These are phyloP conservation scores for Fusarium caatingaense DNA, from an alignment of 2,329 filamentous ascomycete species.

Conservation along the genomic window DNA sequence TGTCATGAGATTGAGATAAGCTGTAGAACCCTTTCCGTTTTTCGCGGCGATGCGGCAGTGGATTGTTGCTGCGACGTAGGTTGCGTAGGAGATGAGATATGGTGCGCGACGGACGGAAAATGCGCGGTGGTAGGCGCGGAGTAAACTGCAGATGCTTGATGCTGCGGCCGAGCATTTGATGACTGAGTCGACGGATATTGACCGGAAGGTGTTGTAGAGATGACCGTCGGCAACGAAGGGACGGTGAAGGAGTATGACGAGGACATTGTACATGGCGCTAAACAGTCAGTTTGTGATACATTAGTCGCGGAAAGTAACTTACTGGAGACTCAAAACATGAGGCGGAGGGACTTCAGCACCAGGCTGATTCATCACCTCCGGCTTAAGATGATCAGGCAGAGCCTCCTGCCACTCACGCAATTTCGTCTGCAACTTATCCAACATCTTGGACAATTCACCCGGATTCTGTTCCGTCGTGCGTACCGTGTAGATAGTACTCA, in stretches of 20 bases:
- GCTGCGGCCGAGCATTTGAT: slow-evolving; percentile 59
- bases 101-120: slow-evolving; percentile 61
- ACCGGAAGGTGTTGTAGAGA: slow-evolving; percentile 55
- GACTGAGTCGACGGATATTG: slow-evolving; percentile 57
- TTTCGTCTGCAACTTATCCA: slow-evolving; percentile 54
- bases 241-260: slow-evolving; percentile 64
- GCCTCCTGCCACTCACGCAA: slow-evolving; percentile 56
- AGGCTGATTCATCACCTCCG: slow-evolving; percentile 47
- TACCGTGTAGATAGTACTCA: slow-evolving; percentile 59
- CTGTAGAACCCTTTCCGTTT: slow-evolving; percentile 53
- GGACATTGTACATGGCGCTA: slow-evolving; percentile 61
- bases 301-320: too few relatives aligned
- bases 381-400: slow-evolving; percentile 57
- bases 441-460: slow-evolving; percentile 51
- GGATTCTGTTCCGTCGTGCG: slow-evolving; percentile 52
- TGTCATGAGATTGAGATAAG: slow-evolving; percentile 54
- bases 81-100: slow-evolving; percentile 66
- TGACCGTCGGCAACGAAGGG: slow-evolving; percentile 64
- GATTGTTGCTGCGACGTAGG: slow-evolving; percentile 65
- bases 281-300: background rate
- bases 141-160: slow-evolving; percentile 55
- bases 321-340: slow-evolving; percentile 57
- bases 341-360: slow-evolving; percentile 51
- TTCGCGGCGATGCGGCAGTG: slow-evolving; percentile 63
- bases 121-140: slow-evolving; percentile 57